These are phyloP conservation scores for Physaria fendleri DNA, from an alignment of 345 rosid genomes.

Conservation along the genomic window DNA sequence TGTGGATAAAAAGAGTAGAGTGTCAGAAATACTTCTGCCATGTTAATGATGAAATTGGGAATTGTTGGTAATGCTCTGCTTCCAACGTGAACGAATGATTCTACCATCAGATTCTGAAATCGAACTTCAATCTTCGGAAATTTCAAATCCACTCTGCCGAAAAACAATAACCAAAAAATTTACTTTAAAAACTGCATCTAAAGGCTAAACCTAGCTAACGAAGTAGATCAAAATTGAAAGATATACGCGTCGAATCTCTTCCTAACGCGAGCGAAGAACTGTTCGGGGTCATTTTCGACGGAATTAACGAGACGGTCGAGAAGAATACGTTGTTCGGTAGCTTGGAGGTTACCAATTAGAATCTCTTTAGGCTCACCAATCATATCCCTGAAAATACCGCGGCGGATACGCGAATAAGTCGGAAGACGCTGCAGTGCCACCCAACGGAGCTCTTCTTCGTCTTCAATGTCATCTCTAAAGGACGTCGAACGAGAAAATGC, in stretches of 20 bases:
- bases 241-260: conserved; percentile 67
- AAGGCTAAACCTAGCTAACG: too few species aligned
- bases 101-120: conserved; percentile 63
- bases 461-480: conserved; percentile 46
- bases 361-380: conserved; percentile 67
- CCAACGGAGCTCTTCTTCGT: conserved; percentile 88
- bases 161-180: background rate
- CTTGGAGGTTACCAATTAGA: conserved; percentile 58
- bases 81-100: conserved; percentile 84
- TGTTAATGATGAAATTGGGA: conserved; percentile 85
- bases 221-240: too few species aligned
- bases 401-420: conserved; percentile 59
- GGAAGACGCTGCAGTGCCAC: conserved; percentile 92
- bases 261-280: conserved; percentile 74
- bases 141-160: conserved; percentile 75
- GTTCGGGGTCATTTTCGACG: conserved; percentile 79
- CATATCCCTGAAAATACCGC: conserved; percentile 67
- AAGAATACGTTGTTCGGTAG: conserved; percentile 60
- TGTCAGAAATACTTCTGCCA: conserved; percentile 57
- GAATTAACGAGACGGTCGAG: conserved; percentile 66
- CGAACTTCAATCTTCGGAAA: conserved; percentile 91
- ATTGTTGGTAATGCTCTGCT: conserved; percentile 95
- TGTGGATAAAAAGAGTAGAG: background rate
- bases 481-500: conserved; percentile 65
- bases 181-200: background rate